Percentiles rank a stretch among this genome's conserved stretches.
Conservation (phyloP, 441 rosid species). For the Syzygium syzygioides region DNA sequence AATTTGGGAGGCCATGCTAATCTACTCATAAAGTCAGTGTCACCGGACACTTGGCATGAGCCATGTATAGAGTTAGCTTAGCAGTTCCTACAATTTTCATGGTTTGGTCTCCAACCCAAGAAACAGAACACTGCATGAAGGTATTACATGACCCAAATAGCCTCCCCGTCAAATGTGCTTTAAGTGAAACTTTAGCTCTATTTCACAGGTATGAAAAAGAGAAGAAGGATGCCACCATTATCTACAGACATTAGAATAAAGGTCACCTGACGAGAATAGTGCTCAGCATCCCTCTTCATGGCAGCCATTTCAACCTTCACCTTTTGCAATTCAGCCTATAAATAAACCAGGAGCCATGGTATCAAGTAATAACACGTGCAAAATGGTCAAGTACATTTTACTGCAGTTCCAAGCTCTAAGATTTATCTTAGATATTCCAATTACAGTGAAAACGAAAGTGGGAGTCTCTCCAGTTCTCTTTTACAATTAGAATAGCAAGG, state of each 20-base stretch:
- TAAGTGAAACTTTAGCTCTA: not conserved
- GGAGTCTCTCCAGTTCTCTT: not conserved
- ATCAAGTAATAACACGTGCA: not conserved
- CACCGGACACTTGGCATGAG: not conserved
- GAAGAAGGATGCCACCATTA: not conserved
- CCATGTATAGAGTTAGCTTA: not conserved
- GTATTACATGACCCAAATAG: not conserved
- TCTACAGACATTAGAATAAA: not conserved
- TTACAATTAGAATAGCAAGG: not conserved
- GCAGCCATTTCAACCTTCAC: conserved; percentile 98
- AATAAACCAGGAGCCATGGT: conserved; percentile 8
- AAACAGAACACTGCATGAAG: not conserved
- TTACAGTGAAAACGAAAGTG: not conserved
- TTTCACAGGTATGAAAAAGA: not conserved
- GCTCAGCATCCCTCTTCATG: conserved; percentile 98
- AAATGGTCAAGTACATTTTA: not conserved
- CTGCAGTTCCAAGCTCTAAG: not conserved
- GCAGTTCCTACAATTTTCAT: not conserved
- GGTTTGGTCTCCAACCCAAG: not conserved
- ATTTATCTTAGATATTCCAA: not conserved
- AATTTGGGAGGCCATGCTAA: not conserved
- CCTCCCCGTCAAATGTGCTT: not conserved
- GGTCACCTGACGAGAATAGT: conserved; percentile 93
- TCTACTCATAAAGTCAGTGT: not conserved
- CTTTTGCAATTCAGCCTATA: conserved; percentile 91